A percentile compares a stretch with the other conserved stretches of the same genome.
Evolutionary conservation across 371 early-diverging fungal species (phyloP).

Genomic region (Rhizopus delemar): DNA sequence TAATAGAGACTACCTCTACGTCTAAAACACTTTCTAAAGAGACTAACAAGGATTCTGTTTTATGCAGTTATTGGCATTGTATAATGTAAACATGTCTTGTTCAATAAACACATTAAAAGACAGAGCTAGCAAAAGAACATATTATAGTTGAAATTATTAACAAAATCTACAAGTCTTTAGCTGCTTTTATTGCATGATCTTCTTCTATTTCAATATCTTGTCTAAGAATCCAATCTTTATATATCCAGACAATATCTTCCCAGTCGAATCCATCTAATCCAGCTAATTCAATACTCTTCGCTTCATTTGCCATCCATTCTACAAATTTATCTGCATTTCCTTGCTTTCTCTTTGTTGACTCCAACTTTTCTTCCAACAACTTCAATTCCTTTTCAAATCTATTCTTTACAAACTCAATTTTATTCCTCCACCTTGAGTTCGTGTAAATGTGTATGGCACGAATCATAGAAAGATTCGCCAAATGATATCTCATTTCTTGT

Average conservation of each 20-base stretch:
- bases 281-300: slow-evolving; percentile 4
- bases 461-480: slow-evolving; percentile 38
- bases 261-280: slow-evolving; percentile 30
- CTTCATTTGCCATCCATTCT: slow-evolving; percentile 30
- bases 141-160: too few relatives aligned
- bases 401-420: slow-evolving; percentile 29
- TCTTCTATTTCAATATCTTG: slow-evolving; percentile 22
- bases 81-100: too few relatives aligned
- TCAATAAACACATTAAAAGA: too few relatives aligned
- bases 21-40: too few relatives aligned
- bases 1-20: too few relatives aligned
- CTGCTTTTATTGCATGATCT: slow-evolving; percentile 18
- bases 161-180: slow-evolving; percentile 22
- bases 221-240: slow-evolving; percentile 29
- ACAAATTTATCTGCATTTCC: slow-evolving; percentile 35
- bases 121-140: too few relatives aligned
- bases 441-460: slow-evolving; percentile 44
- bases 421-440: slow-evolving; percentile 33
- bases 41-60: too few relatives aligned
- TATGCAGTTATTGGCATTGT: too few relatives aligned
- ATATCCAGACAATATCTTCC: slow-evolving; percentile 42
- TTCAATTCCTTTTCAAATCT: slow-evolving; percentile 36
- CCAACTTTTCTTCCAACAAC: slow-evolving; percentile 11
- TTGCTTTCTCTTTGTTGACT: slow-evolving; percentile 11
- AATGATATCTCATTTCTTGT: slow-evolving; percentile 29